Base-by-base conservation (phyloP, 2,329 filamentous ascomycete species). In the Neurospora crassa region DNA sequence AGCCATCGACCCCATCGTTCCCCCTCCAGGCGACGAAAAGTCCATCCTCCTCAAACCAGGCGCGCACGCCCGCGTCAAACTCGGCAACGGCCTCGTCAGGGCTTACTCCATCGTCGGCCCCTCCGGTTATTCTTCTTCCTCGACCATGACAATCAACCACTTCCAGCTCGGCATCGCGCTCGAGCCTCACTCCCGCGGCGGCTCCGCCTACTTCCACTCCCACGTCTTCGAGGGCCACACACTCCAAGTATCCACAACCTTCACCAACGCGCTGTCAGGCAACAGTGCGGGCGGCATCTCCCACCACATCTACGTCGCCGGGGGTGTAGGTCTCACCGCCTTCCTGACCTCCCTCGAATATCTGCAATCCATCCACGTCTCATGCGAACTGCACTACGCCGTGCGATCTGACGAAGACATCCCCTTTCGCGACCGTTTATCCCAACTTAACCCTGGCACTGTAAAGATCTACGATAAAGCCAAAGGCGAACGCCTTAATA, bases 251-350 rank as follows among this genome's bases (percentile, higher is more conserved):
- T 83, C 85, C 2, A 82, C 82, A 41, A 63, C 34, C 29, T 83
- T 89, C 40, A 87, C 84, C 0, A 77, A 79, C 0, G 85, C 83
- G 59, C 34, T 37, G 1, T 29, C 29, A 3, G 29, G 29, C 29
- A 29, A 29, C 29, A 29, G 5, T 14, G 47, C 80, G 0, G 76
- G 72, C 2, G 79, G 83, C 0, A 86, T 86, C 8, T 87, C 86
- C 73, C 82, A 86, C 68, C 89, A 91, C 73, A 81, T 91, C 47
- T 87, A 91, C 75, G 85, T 92, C 40, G 88, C 84, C 0, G 89
- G 87, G 11, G 90, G 89, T 0, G 88, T 91, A 40, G 90, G 89
- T 0, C 86, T 91, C 73, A 91, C 90, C 1, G 89, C 89, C 0
- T 91, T 91, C 73, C 76, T 91, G 10, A 75, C 81, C 0, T 80